A percentile compares a stretch with the other conserved stretches of the same genome.
phyloP scores from a whole-genome alignment of 2,329 filamentous ascomycete species.

The Ceratocystis papillata region DNA sequence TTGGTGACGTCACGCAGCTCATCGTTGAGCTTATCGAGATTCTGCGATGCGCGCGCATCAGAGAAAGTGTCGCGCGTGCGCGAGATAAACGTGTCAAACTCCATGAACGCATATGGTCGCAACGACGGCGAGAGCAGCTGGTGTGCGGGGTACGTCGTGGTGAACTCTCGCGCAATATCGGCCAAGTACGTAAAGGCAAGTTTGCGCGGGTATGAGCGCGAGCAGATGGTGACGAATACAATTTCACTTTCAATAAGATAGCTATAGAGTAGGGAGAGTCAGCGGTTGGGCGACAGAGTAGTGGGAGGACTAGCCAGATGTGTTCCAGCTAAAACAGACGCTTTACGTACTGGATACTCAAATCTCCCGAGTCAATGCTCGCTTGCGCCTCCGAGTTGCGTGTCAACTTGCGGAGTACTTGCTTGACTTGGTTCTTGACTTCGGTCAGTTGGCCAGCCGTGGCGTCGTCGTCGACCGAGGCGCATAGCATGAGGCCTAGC shows the following conservation, averaged over 20 bases:
- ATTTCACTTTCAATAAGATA: conserved; percentile 76
- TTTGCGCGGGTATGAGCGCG: conserved; percentile 89
- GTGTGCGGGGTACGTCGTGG: conserved; percentile 62
- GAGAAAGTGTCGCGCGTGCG: conserved; percentile 90
- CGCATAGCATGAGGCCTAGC: conserved; percentile 83
- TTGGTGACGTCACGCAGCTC: conserved; percentile 96
- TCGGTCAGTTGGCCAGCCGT: conserved; percentile 68
- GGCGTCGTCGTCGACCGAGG: conserved; percentile 85
- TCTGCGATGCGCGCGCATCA: conserved; percentile 79
- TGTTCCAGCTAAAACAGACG: too few species aligned
- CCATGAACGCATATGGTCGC: conserved; percentile 91
- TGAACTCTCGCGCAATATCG: conserved; percentile 84
- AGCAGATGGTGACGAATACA: conserved; percentile 88
- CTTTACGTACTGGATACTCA: conserved; percentile 64
- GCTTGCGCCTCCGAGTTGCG: conserved; percentile 84
- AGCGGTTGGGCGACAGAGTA: background rate
- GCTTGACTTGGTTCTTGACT: conserved; percentile 82
- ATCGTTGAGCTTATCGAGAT: conserved; percentile 90
- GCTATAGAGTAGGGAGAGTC: conserved; percentile 35
- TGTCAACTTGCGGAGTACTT: conserved; percentile 77
- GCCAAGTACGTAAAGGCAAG: conserved; percentile 96
- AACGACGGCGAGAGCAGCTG: conserved; percentile 65
- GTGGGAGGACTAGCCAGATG: too few species aligned
- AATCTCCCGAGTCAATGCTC: conserved; percentile 73
- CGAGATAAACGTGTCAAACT: conserved; percentile 94